These are phyloP conservation scores for Acanthochlamys bracteata DNA, from an alignment of 106 monocot species.

Conservation along the genomic window DNA sequence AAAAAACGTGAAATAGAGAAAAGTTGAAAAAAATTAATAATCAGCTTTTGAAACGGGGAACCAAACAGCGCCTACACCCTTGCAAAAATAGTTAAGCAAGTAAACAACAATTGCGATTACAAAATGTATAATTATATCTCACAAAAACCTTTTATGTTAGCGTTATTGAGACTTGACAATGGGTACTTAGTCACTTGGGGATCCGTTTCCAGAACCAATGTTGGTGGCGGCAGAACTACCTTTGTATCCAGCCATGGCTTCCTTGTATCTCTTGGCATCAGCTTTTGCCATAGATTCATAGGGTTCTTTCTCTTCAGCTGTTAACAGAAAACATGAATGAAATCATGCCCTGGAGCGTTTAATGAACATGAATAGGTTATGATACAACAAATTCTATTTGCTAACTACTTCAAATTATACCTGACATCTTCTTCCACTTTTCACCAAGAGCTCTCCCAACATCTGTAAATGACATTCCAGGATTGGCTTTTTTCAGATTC, in stretches of 20 bases:
- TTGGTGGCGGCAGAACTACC: slow-evolving; percentile 36
- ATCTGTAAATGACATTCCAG: slow-evolving; percentile 84
- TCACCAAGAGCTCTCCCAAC: slow-evolving; percentile 91
- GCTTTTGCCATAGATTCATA: slow-evolving; percentile 70
- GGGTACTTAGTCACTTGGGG: slow-evolving; percentile 33
- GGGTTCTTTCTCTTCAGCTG: slow-evolving; percentile 91
- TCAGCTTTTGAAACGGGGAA: no score
- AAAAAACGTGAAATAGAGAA: no score
- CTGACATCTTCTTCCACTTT: slow-evolving; percentile 93
- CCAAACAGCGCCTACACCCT: no score
- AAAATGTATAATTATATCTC: no score
- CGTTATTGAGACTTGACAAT: no score
- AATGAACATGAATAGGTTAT: no score
- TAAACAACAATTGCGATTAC: no score
- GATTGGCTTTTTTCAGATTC: slow-evolving; percentile 83
- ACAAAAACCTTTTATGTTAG: no score
- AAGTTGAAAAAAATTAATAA: no score
- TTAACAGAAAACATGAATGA: background rate
- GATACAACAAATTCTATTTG: background rate
- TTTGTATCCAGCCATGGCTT: slow-evolving; percentile 79
- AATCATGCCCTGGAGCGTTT: no score
- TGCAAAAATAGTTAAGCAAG: no score
- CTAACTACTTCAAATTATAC: slow-evolving; percentile 15
- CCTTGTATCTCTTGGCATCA: slow-evolving; percentile 84
- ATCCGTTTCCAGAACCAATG: slow-evolving; percentile 55